Evolutionary conservation across 1,284 basidiomycete species (phyloP).

Genomic region (Meripilus lineatus): DNA sequence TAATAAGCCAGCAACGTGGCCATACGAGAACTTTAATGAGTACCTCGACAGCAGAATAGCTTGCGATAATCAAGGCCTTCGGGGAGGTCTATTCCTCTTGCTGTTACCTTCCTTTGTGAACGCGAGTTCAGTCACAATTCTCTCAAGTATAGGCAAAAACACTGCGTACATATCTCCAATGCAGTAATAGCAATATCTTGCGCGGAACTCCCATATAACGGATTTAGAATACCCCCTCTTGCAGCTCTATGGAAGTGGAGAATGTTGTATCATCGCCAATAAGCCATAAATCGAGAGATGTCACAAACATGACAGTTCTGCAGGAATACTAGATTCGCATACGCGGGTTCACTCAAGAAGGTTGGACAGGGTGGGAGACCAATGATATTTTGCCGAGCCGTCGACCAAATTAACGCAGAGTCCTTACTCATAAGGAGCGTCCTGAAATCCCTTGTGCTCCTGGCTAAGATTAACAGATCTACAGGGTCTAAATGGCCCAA

Average conservation of each 20-base stretch:
- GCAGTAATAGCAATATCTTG: conserved; percentile 2
- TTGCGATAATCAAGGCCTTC: no score
- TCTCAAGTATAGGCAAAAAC: no score
- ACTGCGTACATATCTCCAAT: no score
- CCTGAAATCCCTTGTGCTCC: conserved; percentile 11
- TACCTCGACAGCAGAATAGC: no score
- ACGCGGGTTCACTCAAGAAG: conserved; percentile 14
- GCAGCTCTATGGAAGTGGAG: conserved; percentile 1
- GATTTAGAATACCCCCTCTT: neutral
- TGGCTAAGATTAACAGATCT: conserved; percentile 13
- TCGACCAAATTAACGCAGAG: conserved; percentile 11
- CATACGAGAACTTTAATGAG: no score
- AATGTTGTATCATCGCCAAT: no score
- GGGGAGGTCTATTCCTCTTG: no score
- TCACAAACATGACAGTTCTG: conserved; percentile 12
- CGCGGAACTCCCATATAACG: conserved; percentile 1
- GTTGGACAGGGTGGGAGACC: conserved; percentile 13
- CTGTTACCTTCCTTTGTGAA: no score
- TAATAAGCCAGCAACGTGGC: no score
- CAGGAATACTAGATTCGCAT: conserved; percentile 13
- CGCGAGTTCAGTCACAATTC: no score
- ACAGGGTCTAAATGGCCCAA: conserved; percentile 9
- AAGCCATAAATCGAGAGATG: no score
- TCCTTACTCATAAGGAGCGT: conserved; percentile 12
- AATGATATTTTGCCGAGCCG: conserved; percentile 4